Conservation (phyloP, 305 asterid genomes). For the Rubia tinctorum region DNA sequence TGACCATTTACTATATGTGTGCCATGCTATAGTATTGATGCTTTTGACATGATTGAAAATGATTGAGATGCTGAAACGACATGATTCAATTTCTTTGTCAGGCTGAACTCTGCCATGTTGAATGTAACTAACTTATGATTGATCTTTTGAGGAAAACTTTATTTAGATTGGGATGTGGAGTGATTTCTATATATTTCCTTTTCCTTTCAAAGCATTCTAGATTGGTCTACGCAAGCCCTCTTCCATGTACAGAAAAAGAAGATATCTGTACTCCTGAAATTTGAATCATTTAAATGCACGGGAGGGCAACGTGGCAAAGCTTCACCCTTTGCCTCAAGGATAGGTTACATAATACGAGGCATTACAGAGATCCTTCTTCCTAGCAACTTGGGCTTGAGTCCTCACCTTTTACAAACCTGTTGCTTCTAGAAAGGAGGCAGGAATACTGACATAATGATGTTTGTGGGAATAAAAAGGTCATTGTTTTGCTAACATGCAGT, state of each 20-base stretch:
- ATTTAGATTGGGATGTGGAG: background rate
- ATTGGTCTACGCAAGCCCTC: background rate
- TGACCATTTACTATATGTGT: background rate
- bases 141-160: background rate
- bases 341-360: background rate
- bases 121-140: background rate
- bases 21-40: background rate
- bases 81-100: background rate
- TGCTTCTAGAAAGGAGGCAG: background rate
- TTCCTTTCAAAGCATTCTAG: background rate
- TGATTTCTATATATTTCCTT: background rate
- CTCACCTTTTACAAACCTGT: background rate
- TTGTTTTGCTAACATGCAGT: background rate
- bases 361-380: background rate
- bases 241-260: background rate
- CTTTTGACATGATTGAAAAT: conserved; percentile 6
- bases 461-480: background rate
- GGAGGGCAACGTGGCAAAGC: background rate
- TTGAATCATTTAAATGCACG: background rate
- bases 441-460: background rate
- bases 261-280: background rate
- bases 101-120: background rate
- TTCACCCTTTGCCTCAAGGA: background rate
- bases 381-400: too few species aligned
- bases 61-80: background rate